Percentiles rank a stretch among this genome's conserved stretches.
Conservation (phyloP, 345 rosid genomes). For the Xanthoceras sorbifolium region DNA sequence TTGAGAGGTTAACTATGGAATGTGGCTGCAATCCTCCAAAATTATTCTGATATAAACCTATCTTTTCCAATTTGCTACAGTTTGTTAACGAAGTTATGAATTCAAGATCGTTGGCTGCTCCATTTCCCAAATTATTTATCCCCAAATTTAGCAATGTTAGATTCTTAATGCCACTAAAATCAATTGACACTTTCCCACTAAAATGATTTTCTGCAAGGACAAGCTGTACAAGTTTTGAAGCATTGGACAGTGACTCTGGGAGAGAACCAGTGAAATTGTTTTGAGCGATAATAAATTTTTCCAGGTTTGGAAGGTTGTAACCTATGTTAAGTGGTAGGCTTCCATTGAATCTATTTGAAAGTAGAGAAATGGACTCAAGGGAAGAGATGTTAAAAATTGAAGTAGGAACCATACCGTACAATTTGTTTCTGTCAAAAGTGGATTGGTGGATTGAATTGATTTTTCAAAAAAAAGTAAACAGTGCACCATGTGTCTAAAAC, state of each 20-base stretch:
- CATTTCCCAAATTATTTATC: neutral
- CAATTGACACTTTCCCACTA: neutral
- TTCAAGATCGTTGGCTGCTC: slow-evolving; percentile 1
- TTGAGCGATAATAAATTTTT: neutral
- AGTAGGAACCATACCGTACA: too few relatives aligned
- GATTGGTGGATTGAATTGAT: too few relatives aligned
- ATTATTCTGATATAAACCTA: too few relatives aligned
- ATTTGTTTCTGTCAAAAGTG: too few relatives aligned
- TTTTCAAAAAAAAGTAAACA: too few relatives aligned
- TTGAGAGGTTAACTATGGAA: too few relatives aligned
- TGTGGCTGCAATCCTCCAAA: too few relatives aligned
- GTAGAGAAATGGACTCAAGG: neutral
- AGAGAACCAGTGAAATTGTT: neutral
- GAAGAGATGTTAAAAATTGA: slow-evolving; percentile 25
- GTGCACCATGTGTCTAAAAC: too few relatives aligned
- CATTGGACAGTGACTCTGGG: neutral
- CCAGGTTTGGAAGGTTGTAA: slow-evolving; percentile 15
- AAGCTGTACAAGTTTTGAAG: neutral
- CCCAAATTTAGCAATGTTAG: neutral
- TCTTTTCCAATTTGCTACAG: too few relatives aligned
- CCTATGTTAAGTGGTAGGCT: slow-evolving; percentile 18
- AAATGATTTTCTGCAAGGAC: neutral
- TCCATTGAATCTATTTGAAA: slow-evolving; percentile 9
- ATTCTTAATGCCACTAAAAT: neutral
- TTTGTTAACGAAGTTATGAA: too few relatives aligned